Evolutionary conservation across 805 yeast species (phyloP).

Genomic region (Candida vaughaniae): DNA sequence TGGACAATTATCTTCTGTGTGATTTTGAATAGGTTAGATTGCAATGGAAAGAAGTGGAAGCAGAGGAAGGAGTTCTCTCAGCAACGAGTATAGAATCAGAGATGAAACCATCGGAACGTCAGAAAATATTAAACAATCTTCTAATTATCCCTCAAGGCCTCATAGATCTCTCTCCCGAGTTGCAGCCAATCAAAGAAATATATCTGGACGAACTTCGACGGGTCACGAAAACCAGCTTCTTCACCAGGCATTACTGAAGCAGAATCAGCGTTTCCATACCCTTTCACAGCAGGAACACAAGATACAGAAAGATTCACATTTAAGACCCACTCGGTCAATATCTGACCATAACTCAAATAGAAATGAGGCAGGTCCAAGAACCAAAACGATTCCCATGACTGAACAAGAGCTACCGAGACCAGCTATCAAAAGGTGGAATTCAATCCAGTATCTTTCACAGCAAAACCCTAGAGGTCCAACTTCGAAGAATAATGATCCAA

Average conservation of each 20-base stretch:
- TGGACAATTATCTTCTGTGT: background rate
- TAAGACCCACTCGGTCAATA: background rate
- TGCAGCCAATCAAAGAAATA: background rate
- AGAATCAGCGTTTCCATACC: background rate
- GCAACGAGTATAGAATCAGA: conserved; percentile 7
- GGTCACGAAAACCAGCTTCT: background rate
- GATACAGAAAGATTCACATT: background rate
- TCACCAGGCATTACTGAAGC: conserved; percentile 9
- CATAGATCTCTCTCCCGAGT: conserved; percentile 13
- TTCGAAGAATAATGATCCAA: background rate
- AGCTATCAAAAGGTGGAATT: conserved; percentile 15
- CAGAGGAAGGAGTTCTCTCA: conserved; percentile 2
- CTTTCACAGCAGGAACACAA: background rate
- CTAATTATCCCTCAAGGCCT: conserved; percentile 1
- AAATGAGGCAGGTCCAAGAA: background rate
- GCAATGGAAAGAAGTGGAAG: conserved; percentile 6
- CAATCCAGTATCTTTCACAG: conserved; percentile 11
- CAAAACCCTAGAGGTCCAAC: background rate
- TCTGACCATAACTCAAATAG: background rate
- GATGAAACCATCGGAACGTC: conserved; percentile 8
- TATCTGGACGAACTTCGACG: conserved; percentile 5
- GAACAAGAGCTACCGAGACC: conserved; percentile 8
- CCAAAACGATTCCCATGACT: background rate
- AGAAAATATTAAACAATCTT: conserved; percentile 1
- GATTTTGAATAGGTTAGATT: background rate